A percentile compares a stretch with the other conserved stretches of the same genome.
These are phyloP conservation scores for Kodamaea nitidulidarum DNA, from an alignment of 805 yeast species.

Conservation along the genomic window DNA sequence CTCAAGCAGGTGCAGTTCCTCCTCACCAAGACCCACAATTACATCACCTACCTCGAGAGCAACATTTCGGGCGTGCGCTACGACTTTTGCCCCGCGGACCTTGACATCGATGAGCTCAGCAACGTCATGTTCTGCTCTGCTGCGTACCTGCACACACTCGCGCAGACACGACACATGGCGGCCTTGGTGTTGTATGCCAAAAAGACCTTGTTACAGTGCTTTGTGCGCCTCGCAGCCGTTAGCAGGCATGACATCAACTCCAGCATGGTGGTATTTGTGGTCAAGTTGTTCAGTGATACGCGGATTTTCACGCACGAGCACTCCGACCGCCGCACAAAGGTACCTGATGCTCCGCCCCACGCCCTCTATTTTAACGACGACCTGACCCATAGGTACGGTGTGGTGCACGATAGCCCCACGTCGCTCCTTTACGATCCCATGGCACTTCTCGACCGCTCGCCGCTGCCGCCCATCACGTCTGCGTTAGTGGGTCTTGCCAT, in stretches of 20 bases:
- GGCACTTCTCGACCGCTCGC: constrained; percentile 17
- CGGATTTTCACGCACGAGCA: constrained; percentile 30
- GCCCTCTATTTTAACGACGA: not conserved
- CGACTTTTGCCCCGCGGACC: too few species aligned
- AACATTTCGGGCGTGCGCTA: constrained; percentile 28
- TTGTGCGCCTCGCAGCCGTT: constrained; percentile 27
- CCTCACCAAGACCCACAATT: constrained; percentile 38
- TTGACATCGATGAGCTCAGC: constrained; percentile 24
- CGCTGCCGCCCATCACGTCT: constrained; percentile 25
- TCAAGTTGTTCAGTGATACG: constrained; percentile 36
- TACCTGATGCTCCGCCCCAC: not conserved
- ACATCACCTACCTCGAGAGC: constrained; percentile 37
- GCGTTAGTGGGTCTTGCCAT: constrained; percentile 71
- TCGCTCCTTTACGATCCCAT: constrained; percentile 34
- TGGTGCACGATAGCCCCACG: constrained; percentile 7
- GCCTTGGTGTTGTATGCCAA: constrained; percentile 35
- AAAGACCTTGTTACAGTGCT: constrained; percentile 34
- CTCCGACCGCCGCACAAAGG: too few species aligned
- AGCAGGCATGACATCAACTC: constrained; percentile 40
- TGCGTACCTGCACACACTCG: constrained; percentile 16
- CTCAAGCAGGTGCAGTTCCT: constrained; percentile 39
- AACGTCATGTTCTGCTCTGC: constrained; percentile 28
- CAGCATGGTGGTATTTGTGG: constrained; percentile 36
- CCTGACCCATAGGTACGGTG: not conserved
- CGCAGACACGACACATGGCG: constrained; percentile 24